Base-by-base conservation (phyloP, 371 early-diverging fungal species). In the Blakeslea trispora region DNA sequence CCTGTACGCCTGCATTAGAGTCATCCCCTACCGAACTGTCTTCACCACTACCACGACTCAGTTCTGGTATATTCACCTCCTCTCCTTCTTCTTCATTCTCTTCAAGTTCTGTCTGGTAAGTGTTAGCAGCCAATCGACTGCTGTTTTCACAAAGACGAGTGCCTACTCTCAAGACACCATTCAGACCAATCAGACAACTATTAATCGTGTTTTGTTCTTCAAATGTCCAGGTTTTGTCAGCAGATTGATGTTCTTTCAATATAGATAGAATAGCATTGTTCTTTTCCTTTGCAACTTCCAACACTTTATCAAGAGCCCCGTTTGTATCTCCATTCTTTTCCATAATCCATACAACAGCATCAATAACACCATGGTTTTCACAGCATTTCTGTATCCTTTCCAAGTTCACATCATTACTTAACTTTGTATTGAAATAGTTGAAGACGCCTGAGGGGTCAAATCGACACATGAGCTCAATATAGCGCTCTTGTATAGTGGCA, bases 281-380 rank as follows among this genome's bases (percentile, higher is more conserved):
- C 31, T 78, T 78, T 17, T 82, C 85, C 57, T 72, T 74, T 18
- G 87, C 82, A n/a, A 83, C 80, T 18, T 79, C 79, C 23, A 86
- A 59, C 59, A 91, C 77, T 45, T 84, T 83, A 17, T 76, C 73
- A 21, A 92, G 60, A 0, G 92, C 91, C 0, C 85, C 88, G 24
- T 75, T 72, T 1, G 84, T 79, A 57, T 90, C 75, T 0, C 90
- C 91, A 40, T 74, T 84, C 47, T 82, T 73, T 58, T 91, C 90
- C 69, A 89, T 73, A 19, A 92, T 84, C 91, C 92, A 92, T 7
- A 90, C 86, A 9, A 85, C 87, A 0, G 90, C 89, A 60, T 88
- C 86, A 21, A 83, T 79, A 1, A 88, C 83, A 10, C 81, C 81
- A 18, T 83, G 59, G 14, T 76, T 41, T 52, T 83, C 82, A 49